Conservation (phyloP, 768 basidiomycete species). For the Psilocybe subaeruginosa region DNA sequence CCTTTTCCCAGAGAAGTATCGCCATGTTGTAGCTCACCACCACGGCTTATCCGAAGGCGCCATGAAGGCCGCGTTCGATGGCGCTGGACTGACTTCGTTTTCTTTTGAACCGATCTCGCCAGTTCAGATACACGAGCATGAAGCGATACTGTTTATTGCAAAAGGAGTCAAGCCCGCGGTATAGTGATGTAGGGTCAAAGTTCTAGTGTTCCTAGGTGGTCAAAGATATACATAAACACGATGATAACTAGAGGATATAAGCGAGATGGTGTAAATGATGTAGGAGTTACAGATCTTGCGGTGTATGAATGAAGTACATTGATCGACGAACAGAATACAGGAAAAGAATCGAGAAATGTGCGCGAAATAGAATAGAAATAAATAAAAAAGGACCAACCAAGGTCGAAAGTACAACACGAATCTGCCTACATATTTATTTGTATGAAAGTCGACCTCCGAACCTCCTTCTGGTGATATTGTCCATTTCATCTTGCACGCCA, state of each 20-base stretch:
- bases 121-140: constrained; percentile 22
- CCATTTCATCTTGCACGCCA: constrained; percentile 68
- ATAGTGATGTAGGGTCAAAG: not conserved
- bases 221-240: too few species aligned
- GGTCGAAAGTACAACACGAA: too few species aligned
- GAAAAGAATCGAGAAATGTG: not conserved
- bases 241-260: too few species aligned
- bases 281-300: not conserved
- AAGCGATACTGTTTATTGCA: constrained; percentile 25
- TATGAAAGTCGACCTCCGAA: constrained; percentile 73
- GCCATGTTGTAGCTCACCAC: constrained; percentile 31
- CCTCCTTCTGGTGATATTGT: constrained; percentile 61
- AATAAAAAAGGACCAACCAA: not conserved
- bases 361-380: not conserved
- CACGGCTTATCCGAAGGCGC: constrained; percentile 30
- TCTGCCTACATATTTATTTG: not conserved
- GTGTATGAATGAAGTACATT: not conserved
- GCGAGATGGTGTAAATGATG: not conserved
- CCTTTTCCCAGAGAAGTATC: constrained; percentile 26
- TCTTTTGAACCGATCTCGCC: constrained; percentile 18
- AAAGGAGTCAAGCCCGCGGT: constrained; percentile 19
- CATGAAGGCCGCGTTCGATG: constrained; percentile 26
- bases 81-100: constrained; percentile 25
- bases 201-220: not conserved
- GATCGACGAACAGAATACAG: not conserved